A percentile compares a stretch with the other conserved stretches of the same genome.
These are phyloP conservation scores for Aspergillus coremiiformis DNA, from an alignment of 495 filamentous ascomycete species.

Conservation along the genomic window DNA sequence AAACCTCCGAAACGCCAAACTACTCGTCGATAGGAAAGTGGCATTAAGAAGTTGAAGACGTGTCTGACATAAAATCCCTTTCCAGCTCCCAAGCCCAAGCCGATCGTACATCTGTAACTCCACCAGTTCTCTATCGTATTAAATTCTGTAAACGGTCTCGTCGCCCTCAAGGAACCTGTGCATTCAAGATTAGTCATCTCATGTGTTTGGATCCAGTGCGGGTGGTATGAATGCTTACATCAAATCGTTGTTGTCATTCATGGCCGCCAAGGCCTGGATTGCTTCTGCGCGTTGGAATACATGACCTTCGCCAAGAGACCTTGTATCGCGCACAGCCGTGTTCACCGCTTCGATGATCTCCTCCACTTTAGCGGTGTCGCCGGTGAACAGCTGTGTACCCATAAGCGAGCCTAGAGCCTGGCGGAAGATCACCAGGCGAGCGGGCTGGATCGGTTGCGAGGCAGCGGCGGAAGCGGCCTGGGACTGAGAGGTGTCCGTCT, in stretches of 20 bases:
- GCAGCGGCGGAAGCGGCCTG: conserved; percentile 25
- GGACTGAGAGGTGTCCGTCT: conserved; percentile 45
- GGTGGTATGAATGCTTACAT: conserved; percentile 68
- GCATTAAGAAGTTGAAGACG: not conserved
- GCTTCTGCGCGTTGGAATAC: conserved; percentile 68
- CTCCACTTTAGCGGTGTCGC: conserved; percentile 70
- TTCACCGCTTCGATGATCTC: conserved; percentile 77
- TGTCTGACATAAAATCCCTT: not conserved
- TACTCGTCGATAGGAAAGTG: not conserved
- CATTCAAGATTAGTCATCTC: conserved; percentile 3
- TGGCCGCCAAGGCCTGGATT: conserved; percentile 61
- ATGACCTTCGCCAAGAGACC: conserved; percentile 31
- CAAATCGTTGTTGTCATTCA: conserved; percentile 81
- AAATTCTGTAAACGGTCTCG: conserved; percentile 45
- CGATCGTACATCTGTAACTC: not conserved
- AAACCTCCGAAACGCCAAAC: conserved; percentile 8
- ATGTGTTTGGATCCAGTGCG: not conserved
- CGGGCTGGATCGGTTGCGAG: conserved; percentile 47
- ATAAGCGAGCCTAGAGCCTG: conserved; percentile 72
- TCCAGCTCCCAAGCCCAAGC: not conserved
- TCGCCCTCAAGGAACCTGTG: conserved; percentile 47
- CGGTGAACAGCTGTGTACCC: conserved; percentile 66
- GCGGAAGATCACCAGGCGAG: conserved; percentile 67
- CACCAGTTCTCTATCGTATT: conserved; percentile 14
- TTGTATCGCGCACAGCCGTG: conserved; percentile 43